A percentile compares a stretch with the other conserved stretches of the same genome.
Conservation (phyloP, 1,284 basidiomycete genomes). For the Thelephora terrestris region DNA sequence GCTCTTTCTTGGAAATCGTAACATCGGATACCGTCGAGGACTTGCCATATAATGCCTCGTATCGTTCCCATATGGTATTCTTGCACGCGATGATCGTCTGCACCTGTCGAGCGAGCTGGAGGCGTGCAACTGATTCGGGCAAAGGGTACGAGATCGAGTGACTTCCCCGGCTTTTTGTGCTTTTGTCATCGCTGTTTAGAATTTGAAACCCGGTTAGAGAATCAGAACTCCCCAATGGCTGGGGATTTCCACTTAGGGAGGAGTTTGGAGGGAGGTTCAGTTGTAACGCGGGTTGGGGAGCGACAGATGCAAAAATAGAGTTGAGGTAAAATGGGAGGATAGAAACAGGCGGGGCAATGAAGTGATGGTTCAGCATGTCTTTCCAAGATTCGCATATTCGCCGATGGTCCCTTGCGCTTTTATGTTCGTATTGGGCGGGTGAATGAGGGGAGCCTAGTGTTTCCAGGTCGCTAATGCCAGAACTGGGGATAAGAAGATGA, state of each 20-base stretch:
- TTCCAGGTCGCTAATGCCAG: constrained; percentile 4
- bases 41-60: constrained; percentile 36
- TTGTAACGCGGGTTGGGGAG: constrained; percentile 39
- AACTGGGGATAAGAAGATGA: not conserved
- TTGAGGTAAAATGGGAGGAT: constrained; percentile 63
- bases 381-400: constrained; percentile 55
- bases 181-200: too few relatives aligned
- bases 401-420: constrained; percentile 44
- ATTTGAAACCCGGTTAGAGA: too few relatives aligned
- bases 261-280: constrained; percentile 48
- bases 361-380: constrained; percentile 50
- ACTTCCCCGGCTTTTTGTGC: not conserved
- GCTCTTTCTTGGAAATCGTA: constrained; percentile 1
- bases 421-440: constrained; percentile 3
- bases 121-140: constrained; percentile 26
- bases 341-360: constrained; percentile 45
- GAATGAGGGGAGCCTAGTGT: not conserved
- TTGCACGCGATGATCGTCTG: constrained; percentile 49
- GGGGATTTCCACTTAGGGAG: not conserved
- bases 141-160: constrained; percentile 20
- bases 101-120: constrained; percentile 54
- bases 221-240: not conserved
- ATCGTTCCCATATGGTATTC: constrained; percentile 58
- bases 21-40: constrained; percentile 23
- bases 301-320: constrained; percentile 44